Base-by-base conservation (phyloP, 768 basidiomycete species). In the Kondoa malvinella region DNA sequence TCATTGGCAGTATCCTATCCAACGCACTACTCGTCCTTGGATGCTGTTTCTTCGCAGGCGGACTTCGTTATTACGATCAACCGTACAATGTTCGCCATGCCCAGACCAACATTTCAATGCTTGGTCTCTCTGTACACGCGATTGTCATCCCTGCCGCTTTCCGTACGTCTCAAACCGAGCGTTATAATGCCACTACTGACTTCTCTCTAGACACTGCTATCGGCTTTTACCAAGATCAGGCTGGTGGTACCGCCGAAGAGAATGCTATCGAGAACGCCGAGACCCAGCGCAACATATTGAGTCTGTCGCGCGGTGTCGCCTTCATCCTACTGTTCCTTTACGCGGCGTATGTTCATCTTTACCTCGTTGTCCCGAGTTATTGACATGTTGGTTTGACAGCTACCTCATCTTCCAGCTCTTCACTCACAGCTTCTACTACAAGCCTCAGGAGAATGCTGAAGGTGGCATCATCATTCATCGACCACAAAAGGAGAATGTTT, bases 1-100 rank as follows among this genome's bases (percentile, higher is more conserved):
- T 91, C 66, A 81, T 92, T 67, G 89, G 89, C 1, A 85, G 86
- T 0, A 88, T 92, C 76, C 78, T 92, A 17, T 87, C 85, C 73
- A 90, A 89, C 77, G 79, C 88, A 21, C 61, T 89, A 34, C 81
- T 92, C 63, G 85, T 91, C 21, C 81, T 90, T 32, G 89, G 89
- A 89, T 91, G 89, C 66, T 69, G 69, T 8, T 70, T 69, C 69
- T 69, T 70, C 66, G 66, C 32, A 31, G 70, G 70, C 50, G 62
- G 59, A 60, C 32, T 74, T 30, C 29, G 70, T 8, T 73, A 70
- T 66, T 67, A 73, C 69, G 74, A 75, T 59, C 74, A 74, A 32
- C 65, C 65, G 0, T 74, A 74, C 69, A 68, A 65, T 34, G 62
- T 71, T 17, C 69, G 73, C 1, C 65, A 69, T 25, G 71, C 73